These are phyloP conservation scores for Xylaria castorea DNA, from an alignment of 495 filamentous ascomycete species.

Conservation along the genomic window DNA sequence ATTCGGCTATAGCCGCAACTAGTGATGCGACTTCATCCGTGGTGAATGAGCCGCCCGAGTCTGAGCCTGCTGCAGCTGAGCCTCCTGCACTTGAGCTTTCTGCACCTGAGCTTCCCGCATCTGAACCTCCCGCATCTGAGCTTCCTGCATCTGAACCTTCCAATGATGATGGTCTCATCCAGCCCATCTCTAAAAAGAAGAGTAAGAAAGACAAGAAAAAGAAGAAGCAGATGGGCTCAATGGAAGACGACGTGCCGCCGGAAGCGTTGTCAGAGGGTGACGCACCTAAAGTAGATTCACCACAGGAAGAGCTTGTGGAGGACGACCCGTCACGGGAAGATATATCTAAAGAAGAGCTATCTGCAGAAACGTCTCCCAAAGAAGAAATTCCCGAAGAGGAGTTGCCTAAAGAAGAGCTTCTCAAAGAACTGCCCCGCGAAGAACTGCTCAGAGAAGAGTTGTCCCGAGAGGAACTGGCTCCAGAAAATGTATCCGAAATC, in stretches of 20 bases:
- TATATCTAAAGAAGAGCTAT: not conserved
- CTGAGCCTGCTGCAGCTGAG: too few relatives aligned
- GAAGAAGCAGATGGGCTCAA: constrained; percentile 23
- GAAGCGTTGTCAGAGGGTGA: not conserved
- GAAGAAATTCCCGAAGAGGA: not conserved
- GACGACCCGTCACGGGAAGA: not conserved
- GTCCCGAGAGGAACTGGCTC: not conserved
- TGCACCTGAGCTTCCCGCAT: not conserved
- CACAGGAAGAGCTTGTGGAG: not conserved
- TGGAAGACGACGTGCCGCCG: not conserved
- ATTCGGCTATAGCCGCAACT: not conserved
- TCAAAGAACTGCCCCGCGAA: not conserved
- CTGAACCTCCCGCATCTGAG: not conserved
- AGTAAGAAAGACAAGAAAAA: constrained; percentile 35
- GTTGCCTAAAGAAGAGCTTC: not conserved
- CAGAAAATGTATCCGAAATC: not conserved
- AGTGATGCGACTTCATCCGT: not conserved
- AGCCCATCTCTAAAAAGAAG: constrained; percentile 19
- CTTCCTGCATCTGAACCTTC: constrained; percentile 1
- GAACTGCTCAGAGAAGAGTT: too few relatives aligned
- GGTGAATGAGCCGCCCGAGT: not conserved
- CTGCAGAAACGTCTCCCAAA: not conserved
- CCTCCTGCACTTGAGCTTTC: not conserved
- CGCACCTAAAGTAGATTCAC: not conserved
- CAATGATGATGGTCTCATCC: not conserved